A percentile compares a stretch with the other conserved stretches of the same genome.
phyloP scores from a whole-genome alignment of 2,329 filamentous ascomycete genomes.

The Fusarium domesticum region DNA sequence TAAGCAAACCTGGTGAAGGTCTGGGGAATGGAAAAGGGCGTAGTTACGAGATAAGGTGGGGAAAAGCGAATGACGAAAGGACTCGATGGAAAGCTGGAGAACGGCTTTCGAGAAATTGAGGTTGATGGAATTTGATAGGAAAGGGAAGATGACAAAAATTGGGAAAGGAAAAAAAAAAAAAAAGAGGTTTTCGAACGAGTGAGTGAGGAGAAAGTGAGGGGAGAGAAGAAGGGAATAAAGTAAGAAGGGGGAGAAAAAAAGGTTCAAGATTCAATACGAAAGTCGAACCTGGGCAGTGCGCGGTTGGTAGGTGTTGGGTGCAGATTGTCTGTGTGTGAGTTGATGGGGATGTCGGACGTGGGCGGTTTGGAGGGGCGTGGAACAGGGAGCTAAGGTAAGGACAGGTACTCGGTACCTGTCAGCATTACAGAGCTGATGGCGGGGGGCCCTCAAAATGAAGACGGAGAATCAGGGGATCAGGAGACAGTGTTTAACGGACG shows the following conservation, averaged over 20 bases:
- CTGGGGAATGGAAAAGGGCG: conserved; percentile 5
- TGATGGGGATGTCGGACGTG: no score
- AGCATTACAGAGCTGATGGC: no score
- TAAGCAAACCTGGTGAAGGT: conserved; percentile 6
- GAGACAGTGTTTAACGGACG: no score
- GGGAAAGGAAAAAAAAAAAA: conserved; percentile 1
- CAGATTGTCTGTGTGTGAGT: conserved; percentile 3
- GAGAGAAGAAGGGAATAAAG: no score
- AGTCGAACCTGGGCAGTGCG: conserved; percentile 7
- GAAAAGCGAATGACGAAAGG: conserved; percentile 20
- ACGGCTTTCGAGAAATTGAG: conserved; percentile 8
- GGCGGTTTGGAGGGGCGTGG: no score
- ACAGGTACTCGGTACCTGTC: no score
- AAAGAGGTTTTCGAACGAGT: no score
- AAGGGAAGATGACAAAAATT: conserved; percentile 1
- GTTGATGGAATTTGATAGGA: no score
- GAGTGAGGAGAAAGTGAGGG: no score
- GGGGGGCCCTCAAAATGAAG: no score
- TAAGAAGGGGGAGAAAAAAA: conserved; percentile 6
- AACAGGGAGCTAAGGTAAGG: no score
- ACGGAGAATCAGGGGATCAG: no score
- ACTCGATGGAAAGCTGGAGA: conserved; percentile 3
- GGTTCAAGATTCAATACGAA: conserved; percentile 14
- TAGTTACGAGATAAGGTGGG: background rate
- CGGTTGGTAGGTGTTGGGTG: conserved; percentile 2